Conservation (phyloP, 192 early-diverging fungal genomes). For the Coemansia sp. region DNA sequence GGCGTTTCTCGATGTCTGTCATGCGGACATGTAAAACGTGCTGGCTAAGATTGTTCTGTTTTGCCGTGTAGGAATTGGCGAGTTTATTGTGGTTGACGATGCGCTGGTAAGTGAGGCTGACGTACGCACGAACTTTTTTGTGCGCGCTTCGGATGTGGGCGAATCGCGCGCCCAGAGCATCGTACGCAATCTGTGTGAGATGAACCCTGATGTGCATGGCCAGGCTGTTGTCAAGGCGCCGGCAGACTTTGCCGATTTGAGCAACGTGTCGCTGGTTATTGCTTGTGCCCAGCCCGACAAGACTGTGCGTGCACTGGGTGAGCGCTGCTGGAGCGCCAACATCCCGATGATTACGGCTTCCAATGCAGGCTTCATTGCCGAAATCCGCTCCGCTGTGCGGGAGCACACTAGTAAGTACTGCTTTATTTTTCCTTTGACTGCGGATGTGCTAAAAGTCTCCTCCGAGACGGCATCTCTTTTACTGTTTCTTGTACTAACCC, state of each 20-base stretch:
- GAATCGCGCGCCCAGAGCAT: conserved; percentile 63
- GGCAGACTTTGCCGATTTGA: conserved; percentile 66
- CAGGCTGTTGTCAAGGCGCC: conserved; percentile 58
- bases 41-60: not conserved
- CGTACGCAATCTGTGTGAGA: conserved; percentile 67
- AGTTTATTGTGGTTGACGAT: conserved; percentile 82
- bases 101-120: conserved; percentile 65
- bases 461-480: not conserved
- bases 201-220: conserved; percentile 86
- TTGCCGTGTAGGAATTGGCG: conserved; percentile 74
- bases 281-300: conserved; percentile 62
- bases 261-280: conserved; percentile 66
- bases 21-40: not conserved
- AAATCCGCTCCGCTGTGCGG: conserved; percentile 64
- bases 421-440: not conserved
- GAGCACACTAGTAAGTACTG: conserved; percentile 78
- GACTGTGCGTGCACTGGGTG: conserved; percentile 58
- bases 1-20: not conserved
- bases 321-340: conserved; percentile 60
- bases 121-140: conserved; percentile 89
- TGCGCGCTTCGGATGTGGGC: conserved; percentile 67
- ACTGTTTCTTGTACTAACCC: conserved; percentile 2
- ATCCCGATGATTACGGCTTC: conserved; percentile 72
- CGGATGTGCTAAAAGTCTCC: conserved; percentile 5
- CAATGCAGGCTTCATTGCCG: conserved; percentile 75